These are phyloP conservation scores for Ascochyta koolunga DNA, from an alignment of 2,329 filamentous ascomycete genomes.

Conservation along the genomic window DNA sequence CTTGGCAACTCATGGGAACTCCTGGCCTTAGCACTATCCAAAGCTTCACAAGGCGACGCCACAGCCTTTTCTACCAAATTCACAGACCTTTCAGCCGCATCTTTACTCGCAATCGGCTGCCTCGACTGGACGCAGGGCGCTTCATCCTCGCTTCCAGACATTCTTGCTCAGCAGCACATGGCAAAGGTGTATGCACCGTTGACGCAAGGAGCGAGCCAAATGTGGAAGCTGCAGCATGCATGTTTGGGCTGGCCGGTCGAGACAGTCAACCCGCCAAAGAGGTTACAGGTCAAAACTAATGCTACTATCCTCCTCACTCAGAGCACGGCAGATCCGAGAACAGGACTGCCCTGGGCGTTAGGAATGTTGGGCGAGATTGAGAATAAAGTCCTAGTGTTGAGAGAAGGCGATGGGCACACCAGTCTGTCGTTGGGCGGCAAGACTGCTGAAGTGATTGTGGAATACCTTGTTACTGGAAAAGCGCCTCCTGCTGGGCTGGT, in stretches of 20 bases:
- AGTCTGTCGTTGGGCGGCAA: constrained; percentile 44
- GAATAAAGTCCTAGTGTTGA: constrained; percentile 48
- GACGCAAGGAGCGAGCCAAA: constrained; percentile 43
- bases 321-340: constrained; percentile 50
- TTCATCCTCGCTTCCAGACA: constrained; percentile 18
- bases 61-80: constrained; percentile 38
- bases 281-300: constrained; percentile 29
- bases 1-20: background rate
- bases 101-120: constrained; percentile 47
- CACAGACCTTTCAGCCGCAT: constrained; percentile 22
- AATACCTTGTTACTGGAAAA: constrained; percentile 45
- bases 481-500: constrained; percentile 30
- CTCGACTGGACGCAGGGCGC: constrained; percentile 47
- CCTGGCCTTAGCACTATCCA: constrained; percentile 18
- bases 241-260: constrained; percentile 53
- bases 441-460: constrained; percentile 39
- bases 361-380: constrained; percentile 33
- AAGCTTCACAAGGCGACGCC: constrained; percentile 48
- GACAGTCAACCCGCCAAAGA: constrained; percentile 44
- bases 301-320: constrained; percentile 50
- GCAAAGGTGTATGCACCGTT: constrained; percentile 44
- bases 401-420: constrained; percentile 51
- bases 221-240: constrained; percentile 43
- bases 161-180: constrained; percentile 37
- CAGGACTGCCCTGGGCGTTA: constrained; percentile 39